phyloP scores from a whole-genome alignment of 2,329 filamentous ascomycete genomes.

The Colletotrichum lini region DNA sequence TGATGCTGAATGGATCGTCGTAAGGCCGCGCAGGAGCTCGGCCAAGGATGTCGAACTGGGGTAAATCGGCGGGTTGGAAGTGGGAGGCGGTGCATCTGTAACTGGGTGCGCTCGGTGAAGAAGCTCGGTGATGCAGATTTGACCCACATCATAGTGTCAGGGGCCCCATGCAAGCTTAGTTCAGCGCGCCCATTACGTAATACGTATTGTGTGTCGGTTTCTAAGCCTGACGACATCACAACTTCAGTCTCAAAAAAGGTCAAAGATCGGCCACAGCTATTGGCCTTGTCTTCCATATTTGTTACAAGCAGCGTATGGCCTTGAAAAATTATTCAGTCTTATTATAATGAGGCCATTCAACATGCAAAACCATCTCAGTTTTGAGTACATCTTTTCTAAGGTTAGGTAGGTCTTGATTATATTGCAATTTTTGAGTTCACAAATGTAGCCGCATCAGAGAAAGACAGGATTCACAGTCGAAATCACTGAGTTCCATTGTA shows the following conservation, averaged over 20 bases:
- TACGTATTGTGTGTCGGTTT: not conserved
- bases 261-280: not conserved
- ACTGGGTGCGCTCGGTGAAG: constrained; percentile 38
- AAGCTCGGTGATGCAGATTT: constrained; percentile 33
- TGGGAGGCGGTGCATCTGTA: constrained; percentile 40
- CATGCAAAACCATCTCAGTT: too few relatives aligned
- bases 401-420: too few relatives aligned
- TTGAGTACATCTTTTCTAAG: too few relatives aligned
- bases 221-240: constrained; percentile 16
- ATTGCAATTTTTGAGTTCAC: not conserved
- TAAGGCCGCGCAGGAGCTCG: constrained; percentile 32
- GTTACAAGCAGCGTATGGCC: not conserved
- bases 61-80: constrained; percentile 27
- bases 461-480: too few relatives aligned
- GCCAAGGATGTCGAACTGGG: constrained; percentile 37
- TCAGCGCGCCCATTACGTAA: constrained; percentile 29
- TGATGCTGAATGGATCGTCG: constrained; percentile 34
- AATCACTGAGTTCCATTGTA: not conserved
- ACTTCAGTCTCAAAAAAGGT: not conserved
- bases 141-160: constrained; percentile 13
- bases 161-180: constrained; percentile 30
- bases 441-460: not conserved
- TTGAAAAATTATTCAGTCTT: not conserved
- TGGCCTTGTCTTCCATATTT: too few relatives aligned
- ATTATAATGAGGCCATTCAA: too few relatives aligned